Base-by-base conservation (phyloP, 495 filamentous ascomycete species). In the Trichocladium uniseriatum region DNA sequence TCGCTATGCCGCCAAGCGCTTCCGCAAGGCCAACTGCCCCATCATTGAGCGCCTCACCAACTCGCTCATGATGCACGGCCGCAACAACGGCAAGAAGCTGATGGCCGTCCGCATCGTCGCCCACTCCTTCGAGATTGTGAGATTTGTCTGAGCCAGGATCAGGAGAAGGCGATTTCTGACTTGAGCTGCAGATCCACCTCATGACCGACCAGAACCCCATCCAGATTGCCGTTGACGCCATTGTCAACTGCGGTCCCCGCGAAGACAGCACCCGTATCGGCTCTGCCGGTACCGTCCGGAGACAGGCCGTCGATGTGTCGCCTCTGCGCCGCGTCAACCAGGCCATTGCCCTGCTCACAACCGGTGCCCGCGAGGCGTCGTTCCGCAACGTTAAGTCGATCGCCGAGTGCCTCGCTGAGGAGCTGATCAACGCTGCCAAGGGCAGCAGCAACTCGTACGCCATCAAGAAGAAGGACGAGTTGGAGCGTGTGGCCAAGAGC, bases 381-480 rank as follows among this genome's bases (percentile, higher is more conserved):
- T 98, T 98, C 88, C 83, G 92, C 68, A 96, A 95, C 80, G 86
- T 98, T 75, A 98, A 98, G 88, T 88, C 83, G 68, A 89, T 82
- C 64, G 89, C 92, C 63, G 92, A 98, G 84, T 96, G 92, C 77
- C 77, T 98, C 65, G 90, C 92, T 69, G 92, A 99, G 76, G 92
- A 99, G 81, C 82, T 99, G 67, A 96, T 99, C 82, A 99, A 99
- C 80, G 94, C 94, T 66, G 92, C 94, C 69, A 99, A 99, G 86
- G 92, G 92, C 60, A 90, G 85, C 82, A 91, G 86, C 74, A 99
- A 99, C 87, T 94, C 87, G 55, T 99, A 97, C 69, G 92, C 92
- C 56, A 99, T 99, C 80, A 99, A 99, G 87, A 99, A 99, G 88
- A 99, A 99, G 89, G 92, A 99, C 72, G 94, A 99, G 84, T 72